These are phyloP conservation scores for Xylaria sp. DNA, from an alignment of 2,329 filamentous ascomycete genomes.

Conservation along the genomic window DNA sequence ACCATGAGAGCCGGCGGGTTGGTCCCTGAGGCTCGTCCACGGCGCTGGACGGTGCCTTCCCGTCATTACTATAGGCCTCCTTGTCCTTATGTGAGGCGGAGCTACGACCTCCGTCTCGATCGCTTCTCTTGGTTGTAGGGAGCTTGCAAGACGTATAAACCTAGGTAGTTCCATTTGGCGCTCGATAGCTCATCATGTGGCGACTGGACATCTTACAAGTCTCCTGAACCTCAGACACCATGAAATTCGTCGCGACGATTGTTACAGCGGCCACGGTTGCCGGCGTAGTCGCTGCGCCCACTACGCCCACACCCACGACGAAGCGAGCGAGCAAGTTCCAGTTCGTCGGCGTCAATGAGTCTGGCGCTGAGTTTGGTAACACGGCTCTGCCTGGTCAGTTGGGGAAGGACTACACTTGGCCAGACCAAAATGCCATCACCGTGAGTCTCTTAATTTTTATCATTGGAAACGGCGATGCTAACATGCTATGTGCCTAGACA, in stretches of 20 bases:
- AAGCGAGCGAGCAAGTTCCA: slow-evolving; percentile 53
- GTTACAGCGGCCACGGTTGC: slow-evolving; percentile 47
- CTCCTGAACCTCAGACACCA: slow-evolving; percentile 37
- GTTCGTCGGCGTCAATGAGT: slow-evolving; percentile 52
- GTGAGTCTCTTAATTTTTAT: slow-evolving; percentile 42
- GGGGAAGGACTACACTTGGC: slow-evolving; percentile 70
- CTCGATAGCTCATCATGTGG: neutral
- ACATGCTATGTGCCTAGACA: slow-evolving; percentile 48
- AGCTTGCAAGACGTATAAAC: slow-evolving; percentile 25
- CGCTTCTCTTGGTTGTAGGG: neutral
- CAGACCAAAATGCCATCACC: slow-evolving; percentile 58
- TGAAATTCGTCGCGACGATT: slow-evolving; percentile 52
- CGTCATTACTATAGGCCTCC: slow-evolving; percentile 34
- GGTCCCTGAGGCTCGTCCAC: slow-evolving; percentile 26
- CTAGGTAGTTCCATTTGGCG: neutral
- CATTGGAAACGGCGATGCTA: neutral
- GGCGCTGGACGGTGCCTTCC: neutral
- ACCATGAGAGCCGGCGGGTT: neutral
- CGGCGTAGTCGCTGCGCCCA: slow-evolving; percentile 49
- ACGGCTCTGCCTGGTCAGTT: slow-evolving; percentile 64
- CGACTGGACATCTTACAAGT: neutral
- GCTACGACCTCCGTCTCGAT: slow-evolving; percentile 42
- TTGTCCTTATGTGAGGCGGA: slow-evolving; percentile 44
- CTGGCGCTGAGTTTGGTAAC: slow-evolving; percentile 72
- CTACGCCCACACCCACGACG: slow-evolving; percentile 44